Percentiles rank a stretch among this genome's conserved stretches.
Conservation (phyloP, 345 rosid genomes). For the Populus tremula region DNA sequence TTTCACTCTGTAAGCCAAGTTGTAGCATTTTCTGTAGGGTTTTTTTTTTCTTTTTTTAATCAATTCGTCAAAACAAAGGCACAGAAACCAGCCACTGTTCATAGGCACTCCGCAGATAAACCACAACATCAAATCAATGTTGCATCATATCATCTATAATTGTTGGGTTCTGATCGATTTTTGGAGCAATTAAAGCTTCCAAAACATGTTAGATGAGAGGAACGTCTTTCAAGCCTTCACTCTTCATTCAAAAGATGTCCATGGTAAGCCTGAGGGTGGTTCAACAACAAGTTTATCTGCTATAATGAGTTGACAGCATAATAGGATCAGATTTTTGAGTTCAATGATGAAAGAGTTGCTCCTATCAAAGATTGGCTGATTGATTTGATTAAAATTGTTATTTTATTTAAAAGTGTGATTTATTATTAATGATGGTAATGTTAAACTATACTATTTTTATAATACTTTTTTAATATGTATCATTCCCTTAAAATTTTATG, state of each 20-base stretch:
- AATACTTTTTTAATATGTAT: too few relatives aligned
- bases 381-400: too few relatives aligned
- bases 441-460: too few relatives aligned
- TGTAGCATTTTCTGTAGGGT: too few relatives aligned
- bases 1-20: too few relatives aligned
- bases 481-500: too few relatives aligned
- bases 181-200: slow-evolving; percentile 41
- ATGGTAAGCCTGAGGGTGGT: slow-evolving; percentile 30
- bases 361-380: slow-evolving; percentile 64
- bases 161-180: slow-evolving; percentile 27
- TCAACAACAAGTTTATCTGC: slow-evolving; percentile 58
- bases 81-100: slow-evolving; percentile 27
- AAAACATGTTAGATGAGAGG: not conserved
- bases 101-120: slow-evolving; percentile 30
- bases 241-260: slow-evolving; percentile 7
- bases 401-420: too few relatives aligned
- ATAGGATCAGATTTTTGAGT: slow-evolving; percentile 69
- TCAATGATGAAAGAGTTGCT: slow-evolving; percentile 59
- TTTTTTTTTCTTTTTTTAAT: too few relatives aligned
- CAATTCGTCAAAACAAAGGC: not conserved
- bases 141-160: slow-evolving; percentile 29
- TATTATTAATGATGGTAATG: too few relatives aligned
- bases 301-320: slow-evolving; percentile 63
- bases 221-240: not conserved
- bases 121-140: slow-evolving; percentile 16